Conservation (phyloP, 1,284 basidiomycete species). For the Anthracocystis setariae region DNA sequence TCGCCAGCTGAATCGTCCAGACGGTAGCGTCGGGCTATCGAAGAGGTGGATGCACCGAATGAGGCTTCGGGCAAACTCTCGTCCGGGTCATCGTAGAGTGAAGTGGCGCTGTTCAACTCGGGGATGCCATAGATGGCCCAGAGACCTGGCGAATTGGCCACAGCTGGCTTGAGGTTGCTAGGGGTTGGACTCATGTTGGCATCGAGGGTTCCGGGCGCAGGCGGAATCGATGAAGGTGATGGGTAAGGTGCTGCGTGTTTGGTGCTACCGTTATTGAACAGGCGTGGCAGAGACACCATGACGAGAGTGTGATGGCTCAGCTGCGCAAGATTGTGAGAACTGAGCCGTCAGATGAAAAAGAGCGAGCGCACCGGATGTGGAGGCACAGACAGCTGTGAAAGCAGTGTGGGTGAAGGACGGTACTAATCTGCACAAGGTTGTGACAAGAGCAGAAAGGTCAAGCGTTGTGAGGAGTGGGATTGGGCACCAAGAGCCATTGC, state of each 20-base stretch:
- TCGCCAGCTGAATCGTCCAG: slow-evolving; percentile 52
- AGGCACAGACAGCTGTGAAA: not conserved
- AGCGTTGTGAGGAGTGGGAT: not conserved
- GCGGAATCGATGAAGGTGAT: slow-evolving; percentile 8
- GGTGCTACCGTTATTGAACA: slow-evolving; percentile 5
- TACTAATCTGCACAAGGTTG: not conserved
- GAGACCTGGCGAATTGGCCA: slow-evolving; percentile 33
- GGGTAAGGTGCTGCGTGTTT: not conserved
- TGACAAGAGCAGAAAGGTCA: not conserved
- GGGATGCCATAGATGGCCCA: slow-evolving; percentile 20
- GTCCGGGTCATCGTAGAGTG: slow-evolving; percentile 21
- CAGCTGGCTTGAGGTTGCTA: slow-evolving; percentile 1
- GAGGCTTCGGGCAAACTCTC: slow-evolving; percentile 21
- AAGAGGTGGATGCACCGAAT: slow-evolving; percentile 14
- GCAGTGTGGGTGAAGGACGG: slow-evolving; percentile 4
- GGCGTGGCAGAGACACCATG: slow-evolving; percentile 28
- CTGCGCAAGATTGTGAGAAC: slow-evolving; percentile 3
- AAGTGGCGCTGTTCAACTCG: not conserved
- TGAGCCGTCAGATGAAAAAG: slow-evolving; percentile 12
- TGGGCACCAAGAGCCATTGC: slow-evolving; percentile 7
- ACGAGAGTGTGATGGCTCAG: not conserved
- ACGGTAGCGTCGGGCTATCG: slow-evolving; percentile 23
- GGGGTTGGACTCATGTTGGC: slow-evolving; percentile 10
- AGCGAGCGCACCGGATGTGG: not conserved
- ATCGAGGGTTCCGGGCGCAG: not conserved